Evolutionary conservation across 164 flowering plant species (phyloP).

Genomic region (Malania oleifera): DNA sequence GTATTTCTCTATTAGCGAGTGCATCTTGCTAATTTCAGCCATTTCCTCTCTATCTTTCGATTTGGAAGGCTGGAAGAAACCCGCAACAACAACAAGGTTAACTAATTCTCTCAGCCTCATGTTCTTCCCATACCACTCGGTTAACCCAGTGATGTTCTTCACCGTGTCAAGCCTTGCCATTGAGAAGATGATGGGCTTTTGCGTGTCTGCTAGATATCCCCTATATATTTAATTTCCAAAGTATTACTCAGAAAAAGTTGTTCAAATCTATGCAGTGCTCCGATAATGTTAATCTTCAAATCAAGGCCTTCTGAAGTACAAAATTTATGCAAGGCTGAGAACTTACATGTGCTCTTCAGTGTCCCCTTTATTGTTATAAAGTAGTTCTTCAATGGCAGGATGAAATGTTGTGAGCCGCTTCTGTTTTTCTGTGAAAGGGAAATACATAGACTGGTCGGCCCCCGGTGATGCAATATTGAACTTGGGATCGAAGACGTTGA

Average conservation of each 20-base stretch:
- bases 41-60: slow-evolving; percentile 5
- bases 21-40: slow-evolving; percentile 2
- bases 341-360: slow-evolving; percentile 6
- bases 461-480: slow-evolving; percentile 7
- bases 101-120: neutral
- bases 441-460: slow-evolving; percentile 6
- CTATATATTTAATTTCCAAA: neutral
- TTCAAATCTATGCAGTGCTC: too few species aligned
- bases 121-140: slow-evolving; percentile 10
- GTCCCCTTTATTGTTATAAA: neutral
- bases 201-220: neutral
- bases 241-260: neutral
- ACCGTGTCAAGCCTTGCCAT: slow-evolving; percentile 8
- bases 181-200: slow-evolving; percentile 2
- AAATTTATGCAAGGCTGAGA: too few species aligned
- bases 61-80: slow-evolving; percentile 5
- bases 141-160: slow-evolving; percentile 4
- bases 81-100: slow-evolving; percentile 4
- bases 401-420: neutral
- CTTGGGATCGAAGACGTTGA: slow-evolving; percentile 3
- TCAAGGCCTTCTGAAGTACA: too few species aligned
- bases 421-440: slow-evolving; percentile 1
- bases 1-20: slow-evolving; percentile 1
- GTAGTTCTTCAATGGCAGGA: slow-evolving; percentile 1
- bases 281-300: too few species aligned